Conservation (phyloP, 352 stramenopile species). For the Phytophthora ramorum region DNA sequence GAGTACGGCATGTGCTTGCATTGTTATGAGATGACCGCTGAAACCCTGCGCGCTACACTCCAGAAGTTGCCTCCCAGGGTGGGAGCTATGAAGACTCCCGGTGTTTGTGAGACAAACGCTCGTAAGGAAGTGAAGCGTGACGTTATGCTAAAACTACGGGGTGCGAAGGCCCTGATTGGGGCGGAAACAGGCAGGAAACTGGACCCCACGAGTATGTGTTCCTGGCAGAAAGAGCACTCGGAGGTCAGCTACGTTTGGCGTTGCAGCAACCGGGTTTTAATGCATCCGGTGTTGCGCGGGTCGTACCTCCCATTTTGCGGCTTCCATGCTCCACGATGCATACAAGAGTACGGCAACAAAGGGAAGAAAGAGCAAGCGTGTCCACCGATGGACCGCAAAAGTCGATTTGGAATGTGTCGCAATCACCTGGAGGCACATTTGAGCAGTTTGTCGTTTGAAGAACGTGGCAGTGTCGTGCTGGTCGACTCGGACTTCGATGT, state of each 20-base stretch:
- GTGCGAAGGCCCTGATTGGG: neutral
- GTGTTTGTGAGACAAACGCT: conserved; percentile 40
- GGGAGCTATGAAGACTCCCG: conserved; percentile 45
- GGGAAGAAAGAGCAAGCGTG: conserved; percentile 43
- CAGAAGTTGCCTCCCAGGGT: conserved; percentile 58
- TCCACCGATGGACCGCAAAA: conserved; percentile 57
- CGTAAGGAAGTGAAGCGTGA: conserved; percentile 23
- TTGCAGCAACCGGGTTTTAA: conserved; percentile 65
- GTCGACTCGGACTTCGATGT: conserved; percentile 74
- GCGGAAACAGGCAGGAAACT: conserved; percentile 11
- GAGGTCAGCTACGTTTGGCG: conserved; percentile 61
- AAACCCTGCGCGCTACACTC: conserved; percentile 45
- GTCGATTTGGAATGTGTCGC: conserved; percentile 70
- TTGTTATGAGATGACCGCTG: conserved; percentile 64
- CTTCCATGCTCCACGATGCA: conserved; percentile 66
- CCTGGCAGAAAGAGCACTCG: conserved; percentile 69
- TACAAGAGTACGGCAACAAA: conserved; percentile 65
- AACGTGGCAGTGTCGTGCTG: conserved; percentile 46
- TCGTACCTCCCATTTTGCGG: conserved; percentile 73
- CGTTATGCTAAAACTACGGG: conserved; percentile 27
- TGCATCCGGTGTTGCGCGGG: conserved; percentile 58
- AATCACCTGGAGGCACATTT: conserved; percentile 76
- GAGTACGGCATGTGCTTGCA: conserved; percentile 58
- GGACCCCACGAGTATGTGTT: conserved; percentile 39
- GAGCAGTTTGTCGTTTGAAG: conserved; percentile 57